These are phyloP conservation scores for Houttuynia cordata DNA, from an alignment of 164 flowering plant genomes.

Conservation along the genomic window DNA sequence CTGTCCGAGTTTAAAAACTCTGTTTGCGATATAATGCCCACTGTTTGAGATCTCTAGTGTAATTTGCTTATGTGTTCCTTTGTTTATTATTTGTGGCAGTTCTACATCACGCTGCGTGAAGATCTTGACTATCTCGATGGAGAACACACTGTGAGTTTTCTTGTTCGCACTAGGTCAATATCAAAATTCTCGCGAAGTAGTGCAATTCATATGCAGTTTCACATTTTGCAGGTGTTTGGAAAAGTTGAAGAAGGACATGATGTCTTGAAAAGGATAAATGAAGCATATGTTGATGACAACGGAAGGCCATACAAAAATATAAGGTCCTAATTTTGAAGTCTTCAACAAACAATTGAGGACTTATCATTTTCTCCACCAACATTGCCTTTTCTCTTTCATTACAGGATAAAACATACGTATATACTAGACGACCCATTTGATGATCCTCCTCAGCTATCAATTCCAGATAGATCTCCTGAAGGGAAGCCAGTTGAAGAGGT, in stretches of 20 bases:
- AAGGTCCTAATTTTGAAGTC: constrained; percentile 23
- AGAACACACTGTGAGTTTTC: constrained; percentile 75
- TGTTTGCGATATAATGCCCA: not conserved
- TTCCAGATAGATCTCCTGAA: constrained; percentile 88
- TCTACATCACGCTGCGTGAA: constrained; percentile 82
- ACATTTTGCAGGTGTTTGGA: constrained; percentile 63
- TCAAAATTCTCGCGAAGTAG: not conserved
- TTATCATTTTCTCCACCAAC: not conserved
- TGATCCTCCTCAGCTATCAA: constrained; percentile 72
- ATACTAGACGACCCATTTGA: constrained; percentile 91
- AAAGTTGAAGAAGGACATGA: constrained; percentile 89
- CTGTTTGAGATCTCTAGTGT: not conserved
- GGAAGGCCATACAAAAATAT: constrained; percentile 80
- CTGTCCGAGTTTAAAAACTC: not conserved
- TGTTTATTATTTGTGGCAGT: constrained; percentile 34
- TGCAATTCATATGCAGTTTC: not conserved
- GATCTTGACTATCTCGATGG: constrained; percentile 95
- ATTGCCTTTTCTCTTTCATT: not conserved
- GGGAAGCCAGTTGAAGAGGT: constrained; percentile 89
- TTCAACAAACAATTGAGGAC: not conserved
- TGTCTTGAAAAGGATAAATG: constrained; percentile 77
- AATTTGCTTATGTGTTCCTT: not conserved
- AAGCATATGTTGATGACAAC: constrained; percentile 84
- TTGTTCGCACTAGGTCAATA: not conserved
- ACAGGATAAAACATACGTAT: constrained; percentile 86